Conservation (phyloP, 352 stramenopile species). For the Saprolegnia parasitica region DNA sequence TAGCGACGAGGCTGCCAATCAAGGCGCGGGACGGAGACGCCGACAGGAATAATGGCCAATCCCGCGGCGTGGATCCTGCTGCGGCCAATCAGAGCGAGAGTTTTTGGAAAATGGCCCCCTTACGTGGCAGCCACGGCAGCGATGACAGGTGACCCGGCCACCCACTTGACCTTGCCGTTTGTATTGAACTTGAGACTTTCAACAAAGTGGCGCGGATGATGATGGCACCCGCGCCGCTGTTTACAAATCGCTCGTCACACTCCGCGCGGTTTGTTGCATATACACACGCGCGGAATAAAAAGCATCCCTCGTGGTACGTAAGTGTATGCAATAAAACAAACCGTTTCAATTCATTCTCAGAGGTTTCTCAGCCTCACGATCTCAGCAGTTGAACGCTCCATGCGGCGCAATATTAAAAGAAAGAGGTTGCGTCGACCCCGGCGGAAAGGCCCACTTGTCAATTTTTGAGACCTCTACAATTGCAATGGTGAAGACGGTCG, state of each 20-base stretch:
- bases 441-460: neutral
- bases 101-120: neutral
- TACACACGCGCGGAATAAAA: neutral
- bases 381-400: neutral
- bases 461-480: neutral
- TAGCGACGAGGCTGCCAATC: neutral
- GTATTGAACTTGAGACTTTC: slow-evolving; percentile 12
- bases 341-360: neutral
- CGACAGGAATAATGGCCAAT: too few species aligned
- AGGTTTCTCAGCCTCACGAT: slow-evolving; percentile 5
- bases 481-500: neutral
- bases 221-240: neutral
- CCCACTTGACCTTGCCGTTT: slow-evolving; percentile 16
- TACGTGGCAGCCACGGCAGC: neutral
- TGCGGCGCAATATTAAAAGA: neutral
- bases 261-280: slow-evolving; percentile 7
- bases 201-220: too few species aligned
- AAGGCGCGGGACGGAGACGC: neutral
- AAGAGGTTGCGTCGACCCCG: neutral
- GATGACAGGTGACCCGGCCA: neutral
- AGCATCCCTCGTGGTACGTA: neutral
- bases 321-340: neutral
- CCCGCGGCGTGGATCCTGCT: too few species aligned
- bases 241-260: slow-evolving; percentile 18
- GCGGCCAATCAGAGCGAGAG: neutral